Percentiles rank a stretch among this genome's conserved stretches.
These are phyloP conservation scores for Prunus kanzakura DNA, from an alignment of 306 rosid species.

Conservation along the genomic window DNA sequence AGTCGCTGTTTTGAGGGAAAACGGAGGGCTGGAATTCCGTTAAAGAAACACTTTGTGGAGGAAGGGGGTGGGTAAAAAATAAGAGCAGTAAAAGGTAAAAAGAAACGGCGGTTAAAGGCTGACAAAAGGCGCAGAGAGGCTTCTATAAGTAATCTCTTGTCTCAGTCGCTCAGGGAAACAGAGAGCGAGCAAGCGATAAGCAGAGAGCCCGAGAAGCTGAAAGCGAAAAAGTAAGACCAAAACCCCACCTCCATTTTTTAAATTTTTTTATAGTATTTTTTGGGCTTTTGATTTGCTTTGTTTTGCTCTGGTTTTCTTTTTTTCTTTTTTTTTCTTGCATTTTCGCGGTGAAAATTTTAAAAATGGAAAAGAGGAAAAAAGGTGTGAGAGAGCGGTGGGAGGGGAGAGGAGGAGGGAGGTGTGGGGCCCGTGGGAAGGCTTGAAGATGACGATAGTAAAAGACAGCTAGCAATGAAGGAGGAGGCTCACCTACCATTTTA, in stretches of 20 bases:
- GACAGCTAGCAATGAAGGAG: slow-evolving; percentile 97
- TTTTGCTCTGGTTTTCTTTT: background rate
- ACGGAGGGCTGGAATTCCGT: background rate
- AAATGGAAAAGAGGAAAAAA: background rate
- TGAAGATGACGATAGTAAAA: slow-evolving; percentile 76
- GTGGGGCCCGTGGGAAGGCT: slow-evolving; percentile 64
- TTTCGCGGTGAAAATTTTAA: background rate
- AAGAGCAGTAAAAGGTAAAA: background rate
- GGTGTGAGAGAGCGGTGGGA: slow-evolving; percentile 13
- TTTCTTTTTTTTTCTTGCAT: background rate
- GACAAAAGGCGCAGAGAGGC: background rate
- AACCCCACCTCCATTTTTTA: background rate
- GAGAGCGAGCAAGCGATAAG: background rate
- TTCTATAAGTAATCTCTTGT: background rate
- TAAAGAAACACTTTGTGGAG: background rate
- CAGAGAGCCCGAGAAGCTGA: background rate
- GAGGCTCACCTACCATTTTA: slow-evolving; percentile 70
- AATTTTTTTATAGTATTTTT: background rate
- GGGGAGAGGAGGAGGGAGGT: background rate
- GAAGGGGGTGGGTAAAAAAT: background rate
- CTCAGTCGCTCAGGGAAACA: background rate
- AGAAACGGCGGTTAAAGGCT: slow-evolving; percentile 9
- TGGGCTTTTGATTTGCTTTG: background rate
- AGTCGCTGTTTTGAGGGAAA: background rate
- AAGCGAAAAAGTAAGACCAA: background rate